A percentile compares a stretch with the other conserved stretches of the same genome.
These are phyloP conservation scores for Fusarium illudens DNA, from an alignment of 2,329 filamentous ascomycete genomes.

Conservation along the genomic window DNA sequence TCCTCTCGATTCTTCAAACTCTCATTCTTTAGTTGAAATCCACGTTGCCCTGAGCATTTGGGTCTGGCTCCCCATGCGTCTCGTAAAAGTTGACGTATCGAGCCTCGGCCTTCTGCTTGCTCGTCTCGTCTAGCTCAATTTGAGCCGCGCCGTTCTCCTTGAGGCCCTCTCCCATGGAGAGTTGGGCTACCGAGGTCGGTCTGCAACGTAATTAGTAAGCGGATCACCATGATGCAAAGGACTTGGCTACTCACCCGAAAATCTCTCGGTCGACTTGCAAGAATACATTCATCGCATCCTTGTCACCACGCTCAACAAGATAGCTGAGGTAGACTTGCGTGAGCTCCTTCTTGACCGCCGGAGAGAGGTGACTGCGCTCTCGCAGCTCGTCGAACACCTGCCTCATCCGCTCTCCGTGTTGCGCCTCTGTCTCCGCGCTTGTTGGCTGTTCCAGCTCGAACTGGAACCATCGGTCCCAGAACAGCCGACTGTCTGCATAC, in stretches of 20 bases:
- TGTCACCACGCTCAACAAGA: slow-evolving; percentile 81
- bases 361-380: slow-evolving; percentile 74
- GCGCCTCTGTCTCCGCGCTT: slow-evolving; percentile 67
- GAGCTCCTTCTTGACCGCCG: slow-evolving; percentile 75
- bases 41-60: slow-evolving; percentile 59
- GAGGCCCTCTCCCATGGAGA: slow-evolving; percentile 46
- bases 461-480: slow-evolving; percentile 88
- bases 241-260: slow-evolving; percentile 71
- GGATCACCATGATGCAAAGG: not conserved
- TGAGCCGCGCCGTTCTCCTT: slow-evolving; percentile 58
- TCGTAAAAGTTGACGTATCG: slow-evolving; percentile 63
- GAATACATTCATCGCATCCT: slow-evolving; percentile 87
- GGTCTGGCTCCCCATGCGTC: slow-evolving; percentile 56
- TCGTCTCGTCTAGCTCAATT: slow-evolving; percentile 61
- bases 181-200: slow-evolving; percentile 56
- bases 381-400: slow-evolving; percentile 80
- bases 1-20: not conserved
- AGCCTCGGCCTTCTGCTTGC: slow-evolving; percentile 60
- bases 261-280: slow-evolving; percentile 84
- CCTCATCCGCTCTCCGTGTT: slow-evolving; percentile 79
- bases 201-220: slow-evolving; percentile 44
- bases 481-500: slow-evolving; percentile 84
- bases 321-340: slow-evolving; percentile 83
- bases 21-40: slow-evolving; percentile 56
- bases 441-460: slow-evolving; percentile 90